Base-by-base conservation (phyloP, 2,329 filamentous ascomycete genomes). In the Pseudopyrenochaeta lycopersici region DNA sequence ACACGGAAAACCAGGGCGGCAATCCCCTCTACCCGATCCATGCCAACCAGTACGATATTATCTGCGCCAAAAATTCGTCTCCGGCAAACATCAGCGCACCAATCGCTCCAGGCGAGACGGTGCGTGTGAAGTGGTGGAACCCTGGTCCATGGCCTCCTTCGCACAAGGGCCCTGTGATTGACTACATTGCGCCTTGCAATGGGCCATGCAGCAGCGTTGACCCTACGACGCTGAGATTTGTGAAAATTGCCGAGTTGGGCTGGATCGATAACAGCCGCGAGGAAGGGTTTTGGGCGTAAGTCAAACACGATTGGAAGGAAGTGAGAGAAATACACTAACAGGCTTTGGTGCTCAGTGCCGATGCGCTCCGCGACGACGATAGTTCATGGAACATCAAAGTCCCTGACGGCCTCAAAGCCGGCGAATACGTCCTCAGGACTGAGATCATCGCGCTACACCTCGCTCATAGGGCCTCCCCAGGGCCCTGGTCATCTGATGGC, bases 391-490 rank as follows among this genome's bases (percentile, higher is more conserved):
- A 64, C 32, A 66, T 79, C 54, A 76, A 66, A 6, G 66, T 80
- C 29, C 77, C 74, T 15, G 64, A 57, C 21, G 15, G 80, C 80
- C 59, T 78, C n/a, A 69, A 71, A 23, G 52, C 70, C 27, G 76
- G 76, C n/a, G 67, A 76, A 7, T 79, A 80, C 54, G 69, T 78
- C 29, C 55, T 78, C 45, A 71, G 77, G 21, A 67, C 68, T 27
- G 76, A 79, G 60, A 75, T 79, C 52, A 76, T 79, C 48, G 76
- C 77, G 18, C 68, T 78, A 14, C 76, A 79, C 52, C 64, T 71
- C 0, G 75, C 77, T n/a, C 48, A 51, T 3, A 58, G 67, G n/a
- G 69, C 72, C 5, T 50, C 52, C 10, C 53, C 44, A 9, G 63
- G 80, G 1, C 61, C 67, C 2, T 77, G 68, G 39, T 56, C 65